Percentiles rank a stretch among this genome's conserved stretches.
Evolutionary conservation across 768 basidiomycete genomes (phyloP).

Genomic region (Clitopilus hobsonii): DNA sequence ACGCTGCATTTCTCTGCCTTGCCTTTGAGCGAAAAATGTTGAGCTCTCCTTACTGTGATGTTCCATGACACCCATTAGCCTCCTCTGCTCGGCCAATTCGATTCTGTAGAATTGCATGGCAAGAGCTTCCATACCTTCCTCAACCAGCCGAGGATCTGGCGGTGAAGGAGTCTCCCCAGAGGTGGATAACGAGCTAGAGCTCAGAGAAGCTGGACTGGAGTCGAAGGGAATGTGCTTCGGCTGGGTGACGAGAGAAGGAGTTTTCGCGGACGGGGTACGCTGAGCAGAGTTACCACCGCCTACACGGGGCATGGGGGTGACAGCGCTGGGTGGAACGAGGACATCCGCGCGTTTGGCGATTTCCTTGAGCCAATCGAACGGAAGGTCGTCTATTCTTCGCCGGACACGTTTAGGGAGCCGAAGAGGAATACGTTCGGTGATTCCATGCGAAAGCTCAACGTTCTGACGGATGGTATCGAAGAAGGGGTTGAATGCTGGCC

Average conservation of each 20-base stretch:
- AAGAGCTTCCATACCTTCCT: slow-evolving; percentile 73
- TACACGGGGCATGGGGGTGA: not conserved
- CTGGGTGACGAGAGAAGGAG: slow-evolving; percentile 17
- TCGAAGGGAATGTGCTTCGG: slow-evolving; percentile 24
- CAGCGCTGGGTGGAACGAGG: not conserved
- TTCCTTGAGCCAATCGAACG: slow-evolving; percentile 73
- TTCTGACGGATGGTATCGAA: slow-evolving; percentile 93
- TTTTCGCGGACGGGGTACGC: slow-evolving; percentile 1
- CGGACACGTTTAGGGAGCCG: slow-evolving; percentile 44
- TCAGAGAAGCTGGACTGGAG: slow-evolving; percentile 20
- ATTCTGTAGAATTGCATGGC: slow-evolving; percentile 94
- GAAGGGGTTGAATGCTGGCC: slow-evolving; percentile 76
- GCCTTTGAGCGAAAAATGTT: slow-evolving; percentile 6
- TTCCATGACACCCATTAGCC: slow-evolving; percentile 88
- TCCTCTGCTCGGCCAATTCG: slow-evolving; percentile 84
- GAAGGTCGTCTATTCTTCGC: slow-evolving; percentile 65
- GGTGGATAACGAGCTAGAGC: not conserved
- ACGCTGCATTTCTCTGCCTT: not conserved
- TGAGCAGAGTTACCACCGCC: not conserved
- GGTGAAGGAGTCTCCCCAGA: not conserved
- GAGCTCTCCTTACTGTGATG: slow-evolving; percentile 72
- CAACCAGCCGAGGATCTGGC: slow-evolving; percentile 33
- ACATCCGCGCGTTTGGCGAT: slow-evolving; percentile 40
- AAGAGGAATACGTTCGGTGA: slow-evolving; percentile 81
- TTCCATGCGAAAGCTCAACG: slow-evolving; percentile 68